phyloP scores from a whole-genome alignment of 2,329 filamentous ascomycete genomes.

The Calonectria pseudoreteaudii region DNA sequence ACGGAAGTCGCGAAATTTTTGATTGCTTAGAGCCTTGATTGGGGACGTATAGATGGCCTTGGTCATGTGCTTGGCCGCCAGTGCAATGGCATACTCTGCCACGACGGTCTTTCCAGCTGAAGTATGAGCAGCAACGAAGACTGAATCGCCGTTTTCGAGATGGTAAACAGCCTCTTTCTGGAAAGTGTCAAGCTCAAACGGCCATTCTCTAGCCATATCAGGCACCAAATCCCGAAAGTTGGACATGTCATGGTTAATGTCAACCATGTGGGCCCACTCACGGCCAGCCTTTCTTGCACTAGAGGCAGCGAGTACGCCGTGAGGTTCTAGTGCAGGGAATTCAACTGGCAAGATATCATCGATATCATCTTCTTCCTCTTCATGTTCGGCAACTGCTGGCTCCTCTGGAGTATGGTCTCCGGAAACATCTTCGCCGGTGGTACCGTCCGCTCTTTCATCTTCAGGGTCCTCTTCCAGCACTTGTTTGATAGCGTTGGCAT shows the following conservation, averaged over 20 bases:
- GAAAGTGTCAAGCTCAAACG: slow-evolving; percentile 97
- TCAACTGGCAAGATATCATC: slow-evolving; percentile 91
- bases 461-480: slow-evolving; percentile 66
- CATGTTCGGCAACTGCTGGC: slow-evolving; percentile 45
- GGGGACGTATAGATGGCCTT: slow-evolving; percentile 99
- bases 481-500: slow-evolving; percentile 77
- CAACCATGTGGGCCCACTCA: slow-evolving; percentile 99
- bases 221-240: slow-evolving; percentile 95
- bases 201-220: slow-evolving; percentile 96
- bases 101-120: slow-evolving; percentile 99
- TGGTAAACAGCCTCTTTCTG: slow-evolving; percentile 99
- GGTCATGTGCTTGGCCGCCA: slow-evolving; percentile 98
- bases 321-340: slow-evolving; percentile 90
- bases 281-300: slow-evolving; percentile 79
- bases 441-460: slow-evolving; percentile 42
- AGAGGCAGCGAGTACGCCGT: slow-evolving; percentile 78
- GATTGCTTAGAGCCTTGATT: slow-evolving; percentile 98
- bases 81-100: slow-evolving; percentile 95
- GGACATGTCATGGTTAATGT: slow-evolving; percentile 91
- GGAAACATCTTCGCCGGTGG: slow-evolving; percentile 45
- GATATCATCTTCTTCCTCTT: slow-evolving; percentile 73
- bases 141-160: slow-evolving; percentile 94
- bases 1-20: slow-evolving; percentile 97
- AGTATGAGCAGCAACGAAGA: slow-evolving; percentile 97
- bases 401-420: slow-evolving; percentile 41